phyloP scores from a whole-genome alignment of 2,329 filamentous ascomycete genomes.

The Lasiodiplodia gonubiensis region DNA sequence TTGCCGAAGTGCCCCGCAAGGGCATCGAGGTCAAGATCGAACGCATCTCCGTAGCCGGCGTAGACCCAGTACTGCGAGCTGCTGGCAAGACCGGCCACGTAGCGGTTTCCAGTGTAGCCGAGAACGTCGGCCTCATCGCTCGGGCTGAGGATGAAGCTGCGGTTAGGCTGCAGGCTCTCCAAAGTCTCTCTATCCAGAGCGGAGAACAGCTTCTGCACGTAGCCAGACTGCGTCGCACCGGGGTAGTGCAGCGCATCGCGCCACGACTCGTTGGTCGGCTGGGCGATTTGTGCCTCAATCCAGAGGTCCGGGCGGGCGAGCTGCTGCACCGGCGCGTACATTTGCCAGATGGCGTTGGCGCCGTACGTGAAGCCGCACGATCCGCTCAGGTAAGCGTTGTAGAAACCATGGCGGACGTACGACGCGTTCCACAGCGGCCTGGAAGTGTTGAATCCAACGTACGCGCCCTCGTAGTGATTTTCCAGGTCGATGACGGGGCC shows the following conservation, averaged over 20 bases:
- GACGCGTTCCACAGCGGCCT: slow-evolving; percentile 10
- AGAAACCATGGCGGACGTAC: slow-evolving; percentile 19
- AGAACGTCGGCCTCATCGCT: neutral
- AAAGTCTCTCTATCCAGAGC: neutral
- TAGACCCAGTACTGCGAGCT: slow-evolving; percentile 7
- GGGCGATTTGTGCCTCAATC: neutral
- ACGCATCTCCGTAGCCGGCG: slow-evolving; percentile 13
- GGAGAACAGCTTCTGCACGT: neutral
- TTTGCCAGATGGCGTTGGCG: slow-evolving; percentile 1
- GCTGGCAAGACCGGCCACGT: neutral
- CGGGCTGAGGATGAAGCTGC: neutral
- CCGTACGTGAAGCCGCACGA: slow-evolving; percentile 19
- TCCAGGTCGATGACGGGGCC: slow-evolving; percentile 15
- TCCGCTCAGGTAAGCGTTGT: slow-evolving; percentile 1
- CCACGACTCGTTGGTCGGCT: slow-evolving; percentile 1
- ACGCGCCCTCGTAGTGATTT: slow-evolving; percentile 17
- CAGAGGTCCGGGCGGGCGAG: neutral
- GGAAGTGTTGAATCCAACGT: slow-evolving; percentile 18
- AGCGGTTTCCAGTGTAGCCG: neutral
- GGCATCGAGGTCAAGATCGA: slow-evolving; percentile 5
- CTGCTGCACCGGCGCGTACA: neutral
- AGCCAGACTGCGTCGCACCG: slow-evolving; percentile 8
- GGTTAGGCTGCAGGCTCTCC: neutral
- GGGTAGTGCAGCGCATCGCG: neutral
- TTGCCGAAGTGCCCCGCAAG: neutral